Evolutionary conservation across 2,329 filamentous ascomycete species (phyloP), one percentile per base, ranked within the genome.

Genomic region (Pestalotiopsis sp.): DNA sequence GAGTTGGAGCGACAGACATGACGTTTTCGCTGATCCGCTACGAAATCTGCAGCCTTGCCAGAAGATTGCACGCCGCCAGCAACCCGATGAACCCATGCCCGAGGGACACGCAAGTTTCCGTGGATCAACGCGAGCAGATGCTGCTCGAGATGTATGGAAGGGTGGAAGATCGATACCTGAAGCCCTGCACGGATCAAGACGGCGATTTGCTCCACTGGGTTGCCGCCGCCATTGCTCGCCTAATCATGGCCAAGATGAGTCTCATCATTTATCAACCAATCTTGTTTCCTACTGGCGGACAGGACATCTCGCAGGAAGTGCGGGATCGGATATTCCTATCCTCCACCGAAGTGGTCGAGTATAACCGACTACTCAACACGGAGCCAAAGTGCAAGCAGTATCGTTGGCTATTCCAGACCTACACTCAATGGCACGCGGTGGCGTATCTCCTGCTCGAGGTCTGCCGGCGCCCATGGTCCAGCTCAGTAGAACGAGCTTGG

Each of bases 331-430:
- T 89, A 0, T 82, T 88, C 3, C 79, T 84, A 57, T 80, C 85
- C 0, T 85, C 84, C 2, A 83, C 88, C 20, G 86, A 88, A 70
- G 80, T 88, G 0, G 85, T 87, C 57, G 87, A 89, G 73, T 88
- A 87, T 71, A 87, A 84, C 69, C 83, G 86, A 70, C 79, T 83
- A 1, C 76, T 90, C n/a, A 87, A 86, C 65, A 78, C 81, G 2
- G 86, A 89, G 67, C 77, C 79, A 2, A 79, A 78, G 17, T 83
- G 81, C 66, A 82, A 81, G 11, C 84, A 84, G 61, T 89, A 85
- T 83, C 84, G 85, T 20, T 90, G 88, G 88, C 78, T 88, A 5
- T 89, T 87, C 75, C 85, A 88, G 72, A 87, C 86, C 0, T 89
- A 88, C 73, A 87, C 84, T 0, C 86, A 89, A 69, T 90, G 87